Conservation (phyloP, 495 filamentous ascomycete species). For the Aspergillus diversus region DNA sequence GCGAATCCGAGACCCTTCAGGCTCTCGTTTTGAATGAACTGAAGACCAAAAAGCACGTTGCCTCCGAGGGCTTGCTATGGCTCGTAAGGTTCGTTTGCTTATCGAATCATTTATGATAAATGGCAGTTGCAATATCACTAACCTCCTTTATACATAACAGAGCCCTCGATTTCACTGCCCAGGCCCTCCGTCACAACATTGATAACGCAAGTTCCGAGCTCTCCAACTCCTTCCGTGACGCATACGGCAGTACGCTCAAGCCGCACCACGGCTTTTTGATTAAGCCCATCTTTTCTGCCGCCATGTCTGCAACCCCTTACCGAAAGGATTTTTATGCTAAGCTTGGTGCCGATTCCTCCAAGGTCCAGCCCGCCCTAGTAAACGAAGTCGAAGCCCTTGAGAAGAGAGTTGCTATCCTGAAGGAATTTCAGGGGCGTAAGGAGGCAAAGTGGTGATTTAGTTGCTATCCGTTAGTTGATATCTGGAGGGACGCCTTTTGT, state of each 20-base stretch:
- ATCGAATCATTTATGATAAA: conserved; percentile 3
- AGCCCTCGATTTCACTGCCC: conserved; percentile 88
- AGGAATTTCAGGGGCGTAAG: conserved; percentile 68
- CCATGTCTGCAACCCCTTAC: conserved; percentile 92
- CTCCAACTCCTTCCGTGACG: conserved; percentile 77
- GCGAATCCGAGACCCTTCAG: conserved; percentile 78
- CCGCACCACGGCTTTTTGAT: conserved; percentile 85
- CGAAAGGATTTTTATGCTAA: conserved; percentile 88
- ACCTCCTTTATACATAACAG: conserved; percentile 46
- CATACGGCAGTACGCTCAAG: conserved; percentile 86
- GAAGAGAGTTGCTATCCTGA: conserved; percentile 72
- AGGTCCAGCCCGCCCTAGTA: conserved; percentile 62
- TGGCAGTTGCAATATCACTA: background rate
- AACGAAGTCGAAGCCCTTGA: conserved; percentile 76
- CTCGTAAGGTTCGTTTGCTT: conserved; percentile 70
- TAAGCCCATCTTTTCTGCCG: conserved; percentile 86
- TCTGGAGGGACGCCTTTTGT: conserved; percentile 3
- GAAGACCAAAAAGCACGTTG: conserved; percentile 81
- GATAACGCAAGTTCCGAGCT: conserved; percentile 71
- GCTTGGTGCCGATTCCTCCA: conserved; percentile 64
- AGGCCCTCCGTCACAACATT: conserved; percentile 79
- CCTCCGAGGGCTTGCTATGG: conserved; percentile 90
- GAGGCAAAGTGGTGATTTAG: conserved; percentile 69
- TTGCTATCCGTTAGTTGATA: conserved; percentile 14
- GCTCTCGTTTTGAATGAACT: conserved; percentile 82